Evolutionary conservation across 2,329 filamentous ascomycete genomes (phyloP).

Genomic region (Penicillium sclerotigenum): DNA sequence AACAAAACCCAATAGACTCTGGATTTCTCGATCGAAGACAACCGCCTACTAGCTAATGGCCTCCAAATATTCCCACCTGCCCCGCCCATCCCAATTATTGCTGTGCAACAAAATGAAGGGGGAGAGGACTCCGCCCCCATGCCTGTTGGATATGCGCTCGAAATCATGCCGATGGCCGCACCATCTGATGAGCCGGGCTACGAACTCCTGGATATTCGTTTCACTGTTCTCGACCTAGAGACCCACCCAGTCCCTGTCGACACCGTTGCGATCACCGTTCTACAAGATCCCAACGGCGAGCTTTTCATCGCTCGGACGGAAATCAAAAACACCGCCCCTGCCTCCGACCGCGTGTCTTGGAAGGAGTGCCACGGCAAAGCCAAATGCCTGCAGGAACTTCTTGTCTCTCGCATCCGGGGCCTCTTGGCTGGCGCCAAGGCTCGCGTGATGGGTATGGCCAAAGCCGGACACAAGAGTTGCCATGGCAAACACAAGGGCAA

Average conservation of each 20-base stretch:
- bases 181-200: conserved; percentile 31
- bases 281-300: conserved; percentile 36
- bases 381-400: conserved; percentile 38
- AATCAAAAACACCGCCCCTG: conserved; percentile 38
- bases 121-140: conserved; percentile 37
- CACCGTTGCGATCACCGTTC: conserved; percentile 41
- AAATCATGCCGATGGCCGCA: conserved; percentile 34
- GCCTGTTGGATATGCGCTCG: conserved; percentile 44
- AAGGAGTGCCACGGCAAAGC: conserved; percentile 42
- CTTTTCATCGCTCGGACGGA: conserved; percentile 39
- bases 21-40: conserved; percentile 37
- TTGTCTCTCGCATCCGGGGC: conserved; percentile 40
- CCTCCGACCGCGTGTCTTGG: conserved; percentile 40
- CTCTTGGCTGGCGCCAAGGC: conserved; percentile 40
- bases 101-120: conserved; percentile 38
- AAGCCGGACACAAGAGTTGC: conserved; percentile 31
- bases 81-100: conserved; percentile 30
- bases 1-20: conserved; percentile 27
- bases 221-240: conserved; percentile 47
- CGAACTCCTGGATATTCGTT: conserved; percentile 40
- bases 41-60: conserved; percentile 37
- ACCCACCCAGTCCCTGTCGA: conserved; percentile 44
- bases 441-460: conserved; percentile 34
- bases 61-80: conserved; percentile 40
- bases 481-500: conserved; percentile 24